phyloP scores from a whole-genome alignment of 306 rosid species.

The Fragaria ananassa region DNA sequence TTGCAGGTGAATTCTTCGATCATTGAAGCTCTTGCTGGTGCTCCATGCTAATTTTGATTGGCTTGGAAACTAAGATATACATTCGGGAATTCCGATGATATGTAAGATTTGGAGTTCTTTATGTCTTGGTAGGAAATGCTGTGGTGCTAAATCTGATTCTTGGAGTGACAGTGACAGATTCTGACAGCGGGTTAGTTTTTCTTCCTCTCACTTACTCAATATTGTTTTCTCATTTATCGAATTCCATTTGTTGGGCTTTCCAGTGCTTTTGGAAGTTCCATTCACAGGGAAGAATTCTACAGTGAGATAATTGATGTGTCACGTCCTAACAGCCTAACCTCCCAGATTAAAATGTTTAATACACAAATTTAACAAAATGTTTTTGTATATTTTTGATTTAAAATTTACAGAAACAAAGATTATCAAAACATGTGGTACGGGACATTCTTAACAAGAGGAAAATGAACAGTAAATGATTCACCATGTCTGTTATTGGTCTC shows the following conservation, averaged over 20 bases:
- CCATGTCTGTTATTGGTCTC: not conserved
- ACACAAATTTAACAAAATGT: not conserved
- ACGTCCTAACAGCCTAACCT: not conserved
- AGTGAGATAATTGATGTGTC: not conserved
- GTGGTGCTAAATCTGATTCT: constrained; percentile 64
- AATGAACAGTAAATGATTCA: not conserved
- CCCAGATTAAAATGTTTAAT: not conserved
- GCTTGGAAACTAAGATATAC: constrained; percentile 64
- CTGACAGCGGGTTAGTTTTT: constrained; percentile 53
- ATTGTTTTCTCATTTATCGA: not conserved
- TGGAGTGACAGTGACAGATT: constrained; percentile 49
- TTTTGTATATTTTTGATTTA: not conserved
- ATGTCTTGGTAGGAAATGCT: constrained; percentile 69
- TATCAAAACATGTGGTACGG: too few species aligned
- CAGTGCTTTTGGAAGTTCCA: not conserved
- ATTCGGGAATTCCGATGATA: constrained; percentile 72
- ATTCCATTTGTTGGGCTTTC: not conserved
- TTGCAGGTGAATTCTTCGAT: constrained; percentile 45
- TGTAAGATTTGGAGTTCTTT: constrained; percentile 70
- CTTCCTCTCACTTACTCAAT: constrained; percentile 1
- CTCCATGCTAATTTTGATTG: constrained; percentile 53
- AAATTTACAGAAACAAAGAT: not conserved
- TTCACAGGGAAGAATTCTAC: not conserved
- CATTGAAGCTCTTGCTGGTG: constrained; percentile 66
- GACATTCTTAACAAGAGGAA: too few species aligned